Percentiles rank a stretch among this genome's conserved stretches.
Evolutionary conservation across 2,329 filamentous ascomycete genomes (phyloP).

Genomic region (Ceratocystis lukuohia): DNA sequence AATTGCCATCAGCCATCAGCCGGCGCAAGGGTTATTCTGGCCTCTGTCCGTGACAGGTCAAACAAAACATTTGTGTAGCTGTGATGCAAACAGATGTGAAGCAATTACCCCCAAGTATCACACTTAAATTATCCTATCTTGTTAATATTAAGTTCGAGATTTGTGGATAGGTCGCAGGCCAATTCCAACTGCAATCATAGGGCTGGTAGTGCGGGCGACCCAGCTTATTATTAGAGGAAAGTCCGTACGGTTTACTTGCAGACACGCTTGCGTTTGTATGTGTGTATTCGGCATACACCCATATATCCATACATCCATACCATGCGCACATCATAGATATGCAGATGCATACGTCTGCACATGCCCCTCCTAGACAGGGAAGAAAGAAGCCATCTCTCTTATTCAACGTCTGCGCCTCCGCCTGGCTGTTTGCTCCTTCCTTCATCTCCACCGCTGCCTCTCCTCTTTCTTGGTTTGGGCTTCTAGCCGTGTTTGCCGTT

Average conservation of each 20-base stretch:
- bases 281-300: neutral
- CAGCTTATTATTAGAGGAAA: neutral
- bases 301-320: neutral
- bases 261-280: neutral
- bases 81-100: neutral
- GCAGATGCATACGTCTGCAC: neutral
- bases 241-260: neutral
- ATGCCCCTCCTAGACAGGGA: neutral
- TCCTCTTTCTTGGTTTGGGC: neutral
- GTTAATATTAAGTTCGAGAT: neutral
- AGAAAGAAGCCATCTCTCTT: neutral
- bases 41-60: neutral
- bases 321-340: neutral
- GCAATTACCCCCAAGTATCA: neutral
- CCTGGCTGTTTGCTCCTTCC: neutral
- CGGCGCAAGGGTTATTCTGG: too few species aligned
- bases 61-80: neutral
- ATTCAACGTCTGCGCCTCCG: slow-evolving; percentile 4
- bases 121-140: neutral
- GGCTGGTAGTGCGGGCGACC: neutral
- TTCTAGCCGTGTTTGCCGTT: neutral
- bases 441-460: neutral
- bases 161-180: neutral
- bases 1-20: too few species aligned
- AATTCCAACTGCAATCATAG: neutral